Evolutionary conservation across 352 stramenopile genomes (phyloP).

Genomic region (Globisporangium barbulae): DNA sequence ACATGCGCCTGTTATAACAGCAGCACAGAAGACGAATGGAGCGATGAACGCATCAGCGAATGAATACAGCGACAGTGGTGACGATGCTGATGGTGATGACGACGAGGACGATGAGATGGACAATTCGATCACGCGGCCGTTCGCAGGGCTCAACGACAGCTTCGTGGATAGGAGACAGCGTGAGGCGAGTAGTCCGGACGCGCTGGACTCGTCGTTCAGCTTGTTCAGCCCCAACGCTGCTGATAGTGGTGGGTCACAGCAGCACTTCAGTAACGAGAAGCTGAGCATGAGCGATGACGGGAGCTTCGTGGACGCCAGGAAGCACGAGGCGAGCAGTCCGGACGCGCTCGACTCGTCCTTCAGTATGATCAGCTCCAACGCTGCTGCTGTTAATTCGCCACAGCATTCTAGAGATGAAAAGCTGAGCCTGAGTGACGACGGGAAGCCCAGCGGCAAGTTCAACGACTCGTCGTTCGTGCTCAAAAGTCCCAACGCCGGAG

Average conservation of each 20-base stretch:
- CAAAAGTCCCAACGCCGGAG: neutral
- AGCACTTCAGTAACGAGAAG: neutral
- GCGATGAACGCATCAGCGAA: neutral
- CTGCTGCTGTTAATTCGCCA: too few species aligned
- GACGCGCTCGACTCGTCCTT: too few species aligned
- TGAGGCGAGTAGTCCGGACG: neutral
- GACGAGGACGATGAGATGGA: neutral
- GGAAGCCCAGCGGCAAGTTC: neutral
- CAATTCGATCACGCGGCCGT: neutral
- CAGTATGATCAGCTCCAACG: too few species aligned
- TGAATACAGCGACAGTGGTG: constrained; percentile 3
- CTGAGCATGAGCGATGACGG: neutral
- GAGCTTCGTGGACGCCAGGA: too few species aligned
- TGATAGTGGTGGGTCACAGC: neutral
- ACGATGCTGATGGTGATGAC: neutral
- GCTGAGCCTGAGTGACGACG: neutral
- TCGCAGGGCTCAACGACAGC: constrained; percentile 9
- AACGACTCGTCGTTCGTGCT: constrained; percentile 14
- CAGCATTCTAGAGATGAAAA: too few species aligned
- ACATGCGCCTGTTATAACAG: neutral
- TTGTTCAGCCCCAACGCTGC: constrained; percentile 7
- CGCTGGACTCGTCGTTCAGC: constrained; percentile 9
- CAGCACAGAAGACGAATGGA: too few species aligned
- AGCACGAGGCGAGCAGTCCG: too few species aligned
- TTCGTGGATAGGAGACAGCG: neutral